Evolutionary conservation across 495 filamentous ascomycete species (phyloP), one percentile per base, ranked within the genome.

Genomic region (Podospora pseudocomata): DNA sequence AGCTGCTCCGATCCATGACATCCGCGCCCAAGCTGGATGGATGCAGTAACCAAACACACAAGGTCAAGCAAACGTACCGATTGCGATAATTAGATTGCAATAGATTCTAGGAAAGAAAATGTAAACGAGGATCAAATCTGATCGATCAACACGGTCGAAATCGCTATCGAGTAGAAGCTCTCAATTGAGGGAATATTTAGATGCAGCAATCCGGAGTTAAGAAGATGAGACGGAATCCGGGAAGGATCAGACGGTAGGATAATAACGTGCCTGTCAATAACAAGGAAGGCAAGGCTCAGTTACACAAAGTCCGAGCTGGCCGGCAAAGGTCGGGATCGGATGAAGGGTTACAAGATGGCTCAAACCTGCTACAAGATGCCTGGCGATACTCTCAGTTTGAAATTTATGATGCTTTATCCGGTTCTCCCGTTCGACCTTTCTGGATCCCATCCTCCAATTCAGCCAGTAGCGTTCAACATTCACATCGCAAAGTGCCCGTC

Each of bases 121-220:
- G 39, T 49, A 49, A 49, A 49, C 9, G 39, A 49, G 11, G 39
- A 49, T 49, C 13, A 18, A 49, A 3, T 49, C 39, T 49, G 39
- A 49, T 16, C 9, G 39, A 49, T 49, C 39, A 49, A 49, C 39
- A 49, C 5, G 2, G 39, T 13, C 13, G 39, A 6, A 49, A 49
- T 49, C 39, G 13, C 56, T n/a, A 58, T 0, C 5, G 18, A 58
- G 6, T 58, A 20, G 56, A 20, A 58, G 56, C 18, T 58, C 5
- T 58, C 56, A 13, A 58, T 58, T 58, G 56, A 49, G 39, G 39
- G 39, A 49, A 49, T 61, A 32, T 7, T 27, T 61, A 61, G 59
- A 28, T 61, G 30, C 9, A 61, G 59, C 23, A 61, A 61, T 61
- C 27, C 19, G 56, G 56, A 59, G 26, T 15, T 61, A 61, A 26